Conservation (phyloP, 2,329 filamentous ascomycete species). For the Fusarium sp. region DNA sequence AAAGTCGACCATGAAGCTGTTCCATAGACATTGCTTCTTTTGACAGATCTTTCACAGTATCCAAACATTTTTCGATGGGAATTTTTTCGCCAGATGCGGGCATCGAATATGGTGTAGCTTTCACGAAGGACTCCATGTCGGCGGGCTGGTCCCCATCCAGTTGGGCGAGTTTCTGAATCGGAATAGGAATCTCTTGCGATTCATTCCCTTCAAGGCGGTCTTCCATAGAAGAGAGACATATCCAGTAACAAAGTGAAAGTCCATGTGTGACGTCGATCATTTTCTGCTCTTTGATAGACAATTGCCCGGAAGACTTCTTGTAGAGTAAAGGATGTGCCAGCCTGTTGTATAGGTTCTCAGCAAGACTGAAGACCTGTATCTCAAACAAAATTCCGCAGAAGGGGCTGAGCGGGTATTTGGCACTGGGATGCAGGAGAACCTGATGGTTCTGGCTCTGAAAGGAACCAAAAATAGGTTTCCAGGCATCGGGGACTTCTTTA, state of each 20-base stretch:
- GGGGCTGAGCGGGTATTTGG: fast-evolving
- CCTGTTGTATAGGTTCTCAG: background rate
- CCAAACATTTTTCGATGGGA: background rate
- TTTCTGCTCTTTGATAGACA: fast-evolving
- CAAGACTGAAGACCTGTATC: background rate
- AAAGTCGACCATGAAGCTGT: background rate
- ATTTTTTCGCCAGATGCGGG: fast-evolving
- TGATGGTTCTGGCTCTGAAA: background rate
- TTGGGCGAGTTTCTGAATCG: fast-evolving
- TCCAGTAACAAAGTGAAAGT: background rate
- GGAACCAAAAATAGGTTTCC: background rate
- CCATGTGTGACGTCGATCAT: background rate
- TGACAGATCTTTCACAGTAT: fast-evolving
- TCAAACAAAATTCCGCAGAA: fast-evolving
- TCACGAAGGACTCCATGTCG: background rate
- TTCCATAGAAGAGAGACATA: background rate
- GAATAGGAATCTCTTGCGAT: fast-evolving
- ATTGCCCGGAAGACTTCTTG: fast-evolving
- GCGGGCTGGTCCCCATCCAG: fast-evolving
- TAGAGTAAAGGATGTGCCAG: background rate
- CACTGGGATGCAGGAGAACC: background rate
- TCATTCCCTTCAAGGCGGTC: fast-evolving
- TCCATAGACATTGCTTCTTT: background rate
- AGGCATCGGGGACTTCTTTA: background rate
- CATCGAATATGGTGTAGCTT: background rate